Conservation (phyloP, 305 asterid genomes). For the Fraxinus baroniana region DNA sequence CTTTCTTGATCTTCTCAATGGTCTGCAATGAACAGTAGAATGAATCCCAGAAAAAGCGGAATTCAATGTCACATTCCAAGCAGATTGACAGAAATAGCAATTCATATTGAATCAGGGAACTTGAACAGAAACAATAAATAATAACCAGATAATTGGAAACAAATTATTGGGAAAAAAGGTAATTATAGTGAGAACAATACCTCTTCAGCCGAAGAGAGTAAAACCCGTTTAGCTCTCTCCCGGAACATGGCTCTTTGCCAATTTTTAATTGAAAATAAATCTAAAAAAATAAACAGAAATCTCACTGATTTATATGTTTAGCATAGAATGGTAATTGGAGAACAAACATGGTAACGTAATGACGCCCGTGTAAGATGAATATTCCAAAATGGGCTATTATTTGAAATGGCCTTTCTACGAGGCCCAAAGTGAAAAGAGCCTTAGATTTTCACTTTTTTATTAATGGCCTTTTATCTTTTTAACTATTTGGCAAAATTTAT, state of each 20-base stretch:
- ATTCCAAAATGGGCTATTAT: not conserved
- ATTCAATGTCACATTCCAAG: not conserved
- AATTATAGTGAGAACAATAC: slow-evolving; percentile 28
- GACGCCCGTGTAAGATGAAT: not conserved
- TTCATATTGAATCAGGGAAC: not conserved
- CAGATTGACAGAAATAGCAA: not conserved
- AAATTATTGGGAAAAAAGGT: not conserved
- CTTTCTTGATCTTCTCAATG: slow-evolving; percentile 69
- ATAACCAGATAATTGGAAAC: not conserved
- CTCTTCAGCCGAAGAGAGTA: slow-evolving; percentile 61
- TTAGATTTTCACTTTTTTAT: no score
- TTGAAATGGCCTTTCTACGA: not conserved
- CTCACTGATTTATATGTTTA: not conserved
- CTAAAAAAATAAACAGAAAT: not conserved
- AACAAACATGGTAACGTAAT: not conserved
- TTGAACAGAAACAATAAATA: not conserved
- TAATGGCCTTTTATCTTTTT: no score
- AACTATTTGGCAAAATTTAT: no score
- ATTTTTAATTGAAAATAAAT: not conserved
- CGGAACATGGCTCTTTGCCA: slow-evolving; percentile 43
- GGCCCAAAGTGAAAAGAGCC: not conserved
- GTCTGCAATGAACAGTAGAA: slow-evolving; percentile 42
- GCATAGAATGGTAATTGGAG: not conserved
- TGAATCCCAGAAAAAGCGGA: not conserved
- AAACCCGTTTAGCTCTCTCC: slow-evolving; percentile 53